These are phyloP conservation scores for Quercus mongolica DNA, from an alignment of 306 rosid species.

Conservation along the genomic window DNA sequence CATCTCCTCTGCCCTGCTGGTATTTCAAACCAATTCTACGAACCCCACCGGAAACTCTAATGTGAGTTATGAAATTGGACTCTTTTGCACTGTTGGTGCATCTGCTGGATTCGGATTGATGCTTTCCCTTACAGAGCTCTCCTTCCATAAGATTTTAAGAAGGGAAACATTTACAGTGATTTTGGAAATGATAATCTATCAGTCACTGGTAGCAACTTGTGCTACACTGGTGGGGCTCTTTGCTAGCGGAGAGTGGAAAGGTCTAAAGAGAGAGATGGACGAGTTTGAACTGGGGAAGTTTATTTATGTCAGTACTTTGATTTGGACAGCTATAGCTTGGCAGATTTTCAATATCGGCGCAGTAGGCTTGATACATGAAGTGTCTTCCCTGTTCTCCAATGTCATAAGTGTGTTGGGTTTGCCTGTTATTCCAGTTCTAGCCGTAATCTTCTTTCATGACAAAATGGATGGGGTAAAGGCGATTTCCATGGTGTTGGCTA, in stretches of 20 bases:
- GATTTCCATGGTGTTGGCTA: constrained; percentile 35
- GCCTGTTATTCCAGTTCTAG: constrained; percentile 48
- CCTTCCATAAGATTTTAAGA: constrained; percentile 31
- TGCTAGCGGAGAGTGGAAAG: constrained; percentile 39
- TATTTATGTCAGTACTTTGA: constrained; percentile 29
- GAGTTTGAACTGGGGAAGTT: constrained; percentile 28
- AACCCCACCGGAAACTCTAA: background rate
- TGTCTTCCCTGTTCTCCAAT: constrained; percentile 53
- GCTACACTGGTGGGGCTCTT: constrained; percentile 38
- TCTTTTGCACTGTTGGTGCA: constrained; percentile 43
- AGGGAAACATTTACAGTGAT: constrained; percentile 23
- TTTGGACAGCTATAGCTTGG: constrained; percentile 37
- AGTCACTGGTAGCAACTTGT: constrained; percentile 30
- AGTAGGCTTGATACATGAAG: constrained; percentile 42
- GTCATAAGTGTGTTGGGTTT: constrained; percentile 36
- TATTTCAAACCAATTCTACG: constrained; percentile 19
- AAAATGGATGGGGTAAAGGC: constrained; percentile 40
- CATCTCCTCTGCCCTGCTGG: constrained; percentile 36
- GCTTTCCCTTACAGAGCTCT: constrained; percentile 36
- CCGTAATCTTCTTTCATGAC: constrained; percentile 39
- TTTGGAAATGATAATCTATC: constrained; percentile 38
- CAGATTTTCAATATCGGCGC: constrained; percentile 26
- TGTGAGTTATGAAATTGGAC: constrained; percentile 23
- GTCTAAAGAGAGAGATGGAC: constrained; percentile 29
- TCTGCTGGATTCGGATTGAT: constrained; percentile 41